Base-by-base conservation (phyloP, 768 basidiomycete genomes). In the Mrakia hoshinonis region DNA sequence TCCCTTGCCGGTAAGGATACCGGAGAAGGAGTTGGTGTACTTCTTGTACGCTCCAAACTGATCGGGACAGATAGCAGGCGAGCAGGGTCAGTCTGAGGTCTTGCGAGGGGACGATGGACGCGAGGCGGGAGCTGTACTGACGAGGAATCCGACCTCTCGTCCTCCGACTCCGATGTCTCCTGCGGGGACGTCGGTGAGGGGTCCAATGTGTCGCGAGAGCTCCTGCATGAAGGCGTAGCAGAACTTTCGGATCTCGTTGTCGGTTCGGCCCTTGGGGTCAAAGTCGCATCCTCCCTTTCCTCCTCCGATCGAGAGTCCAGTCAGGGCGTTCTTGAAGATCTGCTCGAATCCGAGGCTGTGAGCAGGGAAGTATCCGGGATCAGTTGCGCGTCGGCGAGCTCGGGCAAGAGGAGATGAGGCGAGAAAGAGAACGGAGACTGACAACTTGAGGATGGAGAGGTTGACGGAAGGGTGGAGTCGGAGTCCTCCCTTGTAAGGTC, bases 211-310 rank as follows among this genome's bases (percentile, higher is more conserved):
- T 72, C 86, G 82, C 75, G 83, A 85, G 71, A 90, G 85, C 83
- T 90, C 88, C 65, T 80, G 79, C 88, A 89, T 89, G 83, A 90
- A 90, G 31, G 87, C 77, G 52, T 79, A 76, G 79, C 86, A 87
- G 84, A 89, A 89, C 65, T 85, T 83, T 74, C 87, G 82, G 78
- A 89, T 88, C 81, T 89, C 88, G 76, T 78, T 81, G 81, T 89
- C 88, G 24, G 85, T 85, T 81, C 87, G 88, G 77, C 88, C 87
- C 85, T 89, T 90, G 79, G 88, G 88, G 81, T 89, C 87, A 76
- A 90, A 90, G 82, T 90, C 88, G 68, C 83, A 84, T 49, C 68
- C 68, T 38, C 70, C 88, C 82, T 90, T 90, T 72, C 86, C 88
- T 74, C 88, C 88, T 75, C 88, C 88, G 87, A 89, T 89, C 80